Evolutionary conservation across 129 eudicot species (phyloP).

Genomic region (Glebionis coronaria): DNA sequence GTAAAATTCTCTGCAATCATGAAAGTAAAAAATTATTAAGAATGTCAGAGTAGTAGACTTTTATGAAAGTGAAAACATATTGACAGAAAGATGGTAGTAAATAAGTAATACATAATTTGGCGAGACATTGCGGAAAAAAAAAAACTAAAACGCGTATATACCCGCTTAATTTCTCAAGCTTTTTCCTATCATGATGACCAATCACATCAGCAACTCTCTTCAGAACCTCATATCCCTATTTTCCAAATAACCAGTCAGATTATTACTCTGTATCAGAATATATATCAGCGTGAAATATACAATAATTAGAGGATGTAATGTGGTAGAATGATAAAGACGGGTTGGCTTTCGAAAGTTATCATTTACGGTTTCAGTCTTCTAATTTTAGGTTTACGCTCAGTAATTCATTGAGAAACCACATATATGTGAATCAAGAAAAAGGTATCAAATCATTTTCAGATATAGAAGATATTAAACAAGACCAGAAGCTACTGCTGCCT

Average conservation of each 20-base stretch:
- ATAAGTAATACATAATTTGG: not conserved
- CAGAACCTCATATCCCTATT: conserved; percentile 85
- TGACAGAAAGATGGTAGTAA: not conserved
- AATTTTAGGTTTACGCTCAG: no score
- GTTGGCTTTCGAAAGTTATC: no score
- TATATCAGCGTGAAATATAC: conserved; percentile 9
- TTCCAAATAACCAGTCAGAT: conserved; percentile 1
- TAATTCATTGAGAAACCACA: no score
- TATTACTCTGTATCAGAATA: conserved; percentile 14
- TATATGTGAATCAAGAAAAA: no score
- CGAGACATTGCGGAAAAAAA: not conserved
- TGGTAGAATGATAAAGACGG: not conserved
- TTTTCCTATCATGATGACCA: conserved; percentile 52
- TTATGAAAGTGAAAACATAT: not conserved
- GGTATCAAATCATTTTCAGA: no score
- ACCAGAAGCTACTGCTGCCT: no score
- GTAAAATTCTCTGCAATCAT: conserved; percentile 83
- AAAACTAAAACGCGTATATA: conserved; percentile 23
- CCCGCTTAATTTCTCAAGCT: conserved; percentile 93
- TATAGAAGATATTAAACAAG: no score
- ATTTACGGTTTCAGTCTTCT: no score
- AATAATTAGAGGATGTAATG: not conserved
- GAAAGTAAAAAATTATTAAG: not conserved
- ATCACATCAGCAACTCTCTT: conserved; percentile 92
- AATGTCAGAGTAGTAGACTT: not conserved